Evolutionary conservation across 2,329 filamentous ascomycete species (phyloP), one percentile per base, ranked within the genome.

Genomic region (Verticillium longisporum): DNA sequence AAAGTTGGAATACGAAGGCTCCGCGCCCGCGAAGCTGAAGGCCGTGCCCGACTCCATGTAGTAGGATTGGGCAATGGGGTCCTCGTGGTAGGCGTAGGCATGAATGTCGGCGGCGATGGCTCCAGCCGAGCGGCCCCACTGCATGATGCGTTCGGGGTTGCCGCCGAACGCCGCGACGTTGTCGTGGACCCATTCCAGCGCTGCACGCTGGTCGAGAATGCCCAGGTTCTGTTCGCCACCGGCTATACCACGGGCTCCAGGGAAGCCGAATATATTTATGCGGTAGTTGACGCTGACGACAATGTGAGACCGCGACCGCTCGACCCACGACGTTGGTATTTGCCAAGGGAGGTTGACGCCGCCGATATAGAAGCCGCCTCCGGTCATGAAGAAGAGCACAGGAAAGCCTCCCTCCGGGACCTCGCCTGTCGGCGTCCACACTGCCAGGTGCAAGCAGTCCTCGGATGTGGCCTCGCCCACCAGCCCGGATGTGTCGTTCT

Each of bases 71-170:
- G 76, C 75, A 50, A 82, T 78, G 3, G 80, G 78, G 60, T 82
- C 73, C 5, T 80, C 69, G 21, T 69, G 64, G 78, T 73, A 80
- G 11, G 78, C 77, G 63, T 76, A 79, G 62, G 74, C 71, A 61
- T 78, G 73, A 64, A 74, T 69, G 62, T 80, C 78, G 3, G 73
- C 74, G 32, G 70, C 68, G 3, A 75, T 68, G 11, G 71, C 68
- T 9, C 81, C 79, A 3, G 81, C 78, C 21, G 78, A 80, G 69
- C 79, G 77, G 15, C 80, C 80, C 65, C 76, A 77, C 6, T 80
- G 70, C 3, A 75, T 75, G 63, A 82, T 80, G 14, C 71, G 69
- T 3, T 9, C 10, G 15, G 61, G 58, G 26, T 65, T 59, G 55
- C 65, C 63, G 33, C 65, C 63, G 18, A 65, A 63, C 7, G 62